Conservation (phyloP, 768 basidiomycete genomes). For the Gloeopeniophorella convolvens region DNA sequence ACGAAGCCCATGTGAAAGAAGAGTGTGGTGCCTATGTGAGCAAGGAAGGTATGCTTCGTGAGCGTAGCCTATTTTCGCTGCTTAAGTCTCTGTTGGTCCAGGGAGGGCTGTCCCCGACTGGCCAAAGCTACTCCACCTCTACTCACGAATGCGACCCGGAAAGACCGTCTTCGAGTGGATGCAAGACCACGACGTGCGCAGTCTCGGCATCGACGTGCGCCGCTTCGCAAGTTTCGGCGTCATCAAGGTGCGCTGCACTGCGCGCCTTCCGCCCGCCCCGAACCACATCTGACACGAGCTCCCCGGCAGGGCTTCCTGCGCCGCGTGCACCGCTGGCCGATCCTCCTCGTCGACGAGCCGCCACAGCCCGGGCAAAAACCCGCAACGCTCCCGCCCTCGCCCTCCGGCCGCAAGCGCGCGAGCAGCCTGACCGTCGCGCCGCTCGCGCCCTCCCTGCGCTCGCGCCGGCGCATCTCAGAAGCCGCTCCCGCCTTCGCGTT, state of each 20-base stretch:
- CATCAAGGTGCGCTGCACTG: slow-evolving; percentile 85
- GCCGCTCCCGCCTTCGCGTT: not conserved
- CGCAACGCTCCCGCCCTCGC: slow-evolving; percentile 17
- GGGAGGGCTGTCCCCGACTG: slow-evolving; percentile 69
- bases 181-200: slow-evolving; percentile 61
- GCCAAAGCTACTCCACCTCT: slow-evolving; percentile 80
- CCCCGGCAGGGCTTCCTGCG: slow-evolving; percentile 73
- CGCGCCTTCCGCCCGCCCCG: too few species aligned
- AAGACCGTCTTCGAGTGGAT: slow-evolving; percentile 87
- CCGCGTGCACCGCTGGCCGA: slow-evolving; percentile 88
- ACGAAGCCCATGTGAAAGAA: slow-evolving; percentile 73
- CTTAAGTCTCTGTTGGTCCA: slow-evolving; percentile 20
- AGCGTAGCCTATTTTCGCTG: not conserved
- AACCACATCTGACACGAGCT: not conserved
- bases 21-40: slow-evolving; percentile 94
- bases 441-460: not conserved
- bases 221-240: slow-evolving; percentile 97
- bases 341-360: slow-evolving; percentile 41
- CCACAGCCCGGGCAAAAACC: slow-evolving; percentile 7
- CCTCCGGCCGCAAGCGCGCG: slow-evolving; percentile 18
- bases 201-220: slow-evolving; percentile 78
- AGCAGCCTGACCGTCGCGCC: slow-evolving; percentile 13
- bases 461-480: slow-evolving; percentile 16
- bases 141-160: slow-evolving; percentile 80
- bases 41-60: slow-evolving; percentile 47